Evolutionary conservation across 352 stramenopile species (phyloP).

Genomic region (Phytophthora aleatoria): DNA sequence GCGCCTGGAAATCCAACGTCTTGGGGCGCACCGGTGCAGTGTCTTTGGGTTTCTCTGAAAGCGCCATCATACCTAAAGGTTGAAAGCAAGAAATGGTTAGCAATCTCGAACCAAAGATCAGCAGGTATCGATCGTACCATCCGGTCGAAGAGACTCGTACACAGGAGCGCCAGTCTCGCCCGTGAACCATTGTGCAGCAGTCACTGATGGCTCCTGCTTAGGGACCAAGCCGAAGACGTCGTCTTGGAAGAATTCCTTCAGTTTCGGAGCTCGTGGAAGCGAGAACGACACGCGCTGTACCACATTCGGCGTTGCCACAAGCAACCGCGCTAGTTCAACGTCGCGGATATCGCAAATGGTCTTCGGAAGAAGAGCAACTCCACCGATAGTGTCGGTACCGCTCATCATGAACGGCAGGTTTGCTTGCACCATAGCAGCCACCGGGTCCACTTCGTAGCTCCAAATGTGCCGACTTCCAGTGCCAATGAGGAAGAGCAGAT

Average conservation of each 20-base stretch:
- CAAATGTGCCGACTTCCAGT: constrained; percentile 71
- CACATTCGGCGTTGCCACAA: constrained; percentile 58
- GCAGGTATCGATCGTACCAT: constrained; percentile 33
- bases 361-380: constrained; percentile 68
- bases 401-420: constrained; percentile 72
- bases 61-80: constrained; percentile 52
- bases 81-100: constrained; percentile 12
- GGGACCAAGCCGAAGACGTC: constrained; percentile 65
- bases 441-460: constrained; percentile 71
- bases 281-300: constrained; percentile 70
- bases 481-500: constrained; percentile 69
- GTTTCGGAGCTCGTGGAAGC: constrained; percentile 65
- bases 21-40: constrained; percentile 44
- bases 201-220: constrained; percentile 37
- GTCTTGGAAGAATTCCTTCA: constrained; percentile 83
- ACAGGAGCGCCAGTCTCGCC: constrained; percentile 47
- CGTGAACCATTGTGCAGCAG: constrained; percentile 53
- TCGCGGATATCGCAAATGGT: constrained; percentile 61
- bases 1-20: constrained; percentile 72
- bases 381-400: constrained; percentile 54
- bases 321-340: constrained; percentile 69
- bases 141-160: constrained; percentile 60
- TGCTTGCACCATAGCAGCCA: constrained; percentile 43
- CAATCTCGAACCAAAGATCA: neutral
- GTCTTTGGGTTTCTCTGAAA: constrained; percentile 66